Evolutionary conservation across 495 filamentous ascomycete species (phyloP).

Genomic region (Neurospora intermedia): DNA sequence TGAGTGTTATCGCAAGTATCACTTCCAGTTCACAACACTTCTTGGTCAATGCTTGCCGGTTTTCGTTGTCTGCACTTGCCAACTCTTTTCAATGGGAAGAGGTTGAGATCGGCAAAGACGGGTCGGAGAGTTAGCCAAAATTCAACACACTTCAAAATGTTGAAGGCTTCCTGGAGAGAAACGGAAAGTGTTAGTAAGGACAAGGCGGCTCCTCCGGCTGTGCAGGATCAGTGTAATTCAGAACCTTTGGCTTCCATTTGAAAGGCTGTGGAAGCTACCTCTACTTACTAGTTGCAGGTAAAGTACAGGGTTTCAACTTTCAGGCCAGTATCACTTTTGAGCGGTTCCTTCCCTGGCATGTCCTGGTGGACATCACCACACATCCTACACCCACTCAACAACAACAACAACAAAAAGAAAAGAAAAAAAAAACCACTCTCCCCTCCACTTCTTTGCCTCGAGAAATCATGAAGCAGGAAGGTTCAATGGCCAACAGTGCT

Average conservation of each 20-base stretch:
- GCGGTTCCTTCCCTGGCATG: not conserved
- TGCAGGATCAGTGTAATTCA: not conserved
- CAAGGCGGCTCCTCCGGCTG: not conserved
- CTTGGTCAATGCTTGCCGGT: not conserved
- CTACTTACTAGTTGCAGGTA: too few relatives aligned
- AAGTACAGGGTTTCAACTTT: not conserved
- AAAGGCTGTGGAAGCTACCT: not conserved
- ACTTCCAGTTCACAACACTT: not conserved
- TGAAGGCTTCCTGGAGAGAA: not conserved
- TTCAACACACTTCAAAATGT: not conserved
- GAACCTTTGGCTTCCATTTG: not conserved
- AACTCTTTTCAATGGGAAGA: not conserved
- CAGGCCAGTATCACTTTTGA: not conserved
- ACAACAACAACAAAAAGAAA: not conserved
- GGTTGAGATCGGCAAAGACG: not conserved
- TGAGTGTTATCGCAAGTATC: not conserved
- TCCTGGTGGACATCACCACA: not conserved
- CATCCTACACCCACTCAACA: not conserved
- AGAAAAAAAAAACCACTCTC: too few relatives aligned
- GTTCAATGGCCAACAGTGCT: not conserved
- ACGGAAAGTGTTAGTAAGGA: not conserved
- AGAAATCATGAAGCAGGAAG: not conserved
- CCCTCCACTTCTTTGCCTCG: too few relatives aligned
- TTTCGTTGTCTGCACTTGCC: not conserved
- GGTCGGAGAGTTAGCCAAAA: not conserved